Base-by-base conservation (phyloP, 2,329 filamentous ascomycete species). In the Lizonia empirigonia region DNA sequence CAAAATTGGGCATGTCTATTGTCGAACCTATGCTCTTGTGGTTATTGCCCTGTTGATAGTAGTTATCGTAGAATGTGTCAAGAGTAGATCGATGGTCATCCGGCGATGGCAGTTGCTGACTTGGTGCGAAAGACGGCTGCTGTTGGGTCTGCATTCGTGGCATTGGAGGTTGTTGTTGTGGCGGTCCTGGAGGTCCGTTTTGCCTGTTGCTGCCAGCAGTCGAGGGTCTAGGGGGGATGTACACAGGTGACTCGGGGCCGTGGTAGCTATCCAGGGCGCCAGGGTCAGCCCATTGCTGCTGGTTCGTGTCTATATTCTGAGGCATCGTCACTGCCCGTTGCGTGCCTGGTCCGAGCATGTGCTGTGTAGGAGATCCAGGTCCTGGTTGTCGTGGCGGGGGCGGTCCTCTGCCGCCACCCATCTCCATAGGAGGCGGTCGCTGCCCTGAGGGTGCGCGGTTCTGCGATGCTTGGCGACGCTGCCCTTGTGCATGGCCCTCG, bases 1-100 rank as follows among this genome's bases (percentile, higher is more conserved):
- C 82, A 59, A 86, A 86, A 58, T 87, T 81, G 2, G 84, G 84
- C 82, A 86, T 85, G 38, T 85, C 83, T 15, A 78, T 77, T 39
- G 83, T 80, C 41, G 76, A 73, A 39, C 75, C 72, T 41, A 74
- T 71, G 29, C 75, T 76, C 34, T 73, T 67, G 20, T 66, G 69
- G 46, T 56, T 60, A 35, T 45, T 62, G 23, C 45, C 60, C n/a
- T 69, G 64, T n/a, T 69, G 69, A 60, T 79, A 73, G 61, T 78
- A 74, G 62, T 75, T 64, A 50, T 81, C 80, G 50, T 82, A 81
- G 44, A 84, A 74, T 46, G 78, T 78, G 29, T 80, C 78, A 33
- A 82, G 58, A 35, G 77, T 77, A 20, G 78, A 73, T 34, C 74
- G 64, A 26, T 64, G 63, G 22, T 68, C 62, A 27, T 65, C 56